Conservation (phyloP, 1,284 basidiomycete species). For the Fomitopsis palustris region DNA sequence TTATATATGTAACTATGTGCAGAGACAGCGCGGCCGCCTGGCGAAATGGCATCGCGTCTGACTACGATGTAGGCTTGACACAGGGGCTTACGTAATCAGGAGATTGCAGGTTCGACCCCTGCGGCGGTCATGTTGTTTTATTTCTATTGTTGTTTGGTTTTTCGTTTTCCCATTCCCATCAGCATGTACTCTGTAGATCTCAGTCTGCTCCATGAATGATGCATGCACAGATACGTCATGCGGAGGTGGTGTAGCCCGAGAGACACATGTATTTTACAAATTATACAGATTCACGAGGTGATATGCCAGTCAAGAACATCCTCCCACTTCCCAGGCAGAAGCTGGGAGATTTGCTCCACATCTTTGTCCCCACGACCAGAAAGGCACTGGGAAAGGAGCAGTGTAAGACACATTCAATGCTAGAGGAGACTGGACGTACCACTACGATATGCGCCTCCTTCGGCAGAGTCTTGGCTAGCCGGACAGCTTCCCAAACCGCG, state of each 20-base stretch:
- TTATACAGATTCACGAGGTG: constrained; percentile 17
- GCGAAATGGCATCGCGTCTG: constrained; percentile 82
- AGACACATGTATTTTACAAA: too few relatives aligned
- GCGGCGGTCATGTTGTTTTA: constrained; percentile 1
- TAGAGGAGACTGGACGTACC: constrained; percentile 44
- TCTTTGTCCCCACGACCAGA: constrained; percentile 95
- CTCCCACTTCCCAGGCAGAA: constrained; percentile 84
- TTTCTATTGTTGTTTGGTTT: neutral
- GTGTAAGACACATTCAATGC: neutral
- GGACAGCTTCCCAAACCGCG: constrained; percentile 90
- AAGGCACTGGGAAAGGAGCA: constrained; percentile 53
- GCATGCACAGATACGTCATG: too few relatives aligned
- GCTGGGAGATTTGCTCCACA: constrained; percentile 85
- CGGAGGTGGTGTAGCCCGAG: too few relatives aligned
- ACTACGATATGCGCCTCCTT: constrained; percentile 90
- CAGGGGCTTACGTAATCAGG: constrained; percentile 34
- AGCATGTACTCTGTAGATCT: too few relatives aligned
- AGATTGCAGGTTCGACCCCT: constrained; percentile 48
- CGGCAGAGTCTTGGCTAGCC: constrained; percentile 80
- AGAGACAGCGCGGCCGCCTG: too few relatives aligned
- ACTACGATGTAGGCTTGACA: constrained; percentile 60
- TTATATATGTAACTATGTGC: too few relatives aligned
- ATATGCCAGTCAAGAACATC: constrained; percentile 88
- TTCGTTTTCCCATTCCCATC: neutral
- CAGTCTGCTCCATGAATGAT: too few relatives aligned